These are phyloP conservation scores for Fomitopsis betulina DNA, from an alignment of 1,284 basidiomycete genomes.

Conservation along the genomic window DNA sequence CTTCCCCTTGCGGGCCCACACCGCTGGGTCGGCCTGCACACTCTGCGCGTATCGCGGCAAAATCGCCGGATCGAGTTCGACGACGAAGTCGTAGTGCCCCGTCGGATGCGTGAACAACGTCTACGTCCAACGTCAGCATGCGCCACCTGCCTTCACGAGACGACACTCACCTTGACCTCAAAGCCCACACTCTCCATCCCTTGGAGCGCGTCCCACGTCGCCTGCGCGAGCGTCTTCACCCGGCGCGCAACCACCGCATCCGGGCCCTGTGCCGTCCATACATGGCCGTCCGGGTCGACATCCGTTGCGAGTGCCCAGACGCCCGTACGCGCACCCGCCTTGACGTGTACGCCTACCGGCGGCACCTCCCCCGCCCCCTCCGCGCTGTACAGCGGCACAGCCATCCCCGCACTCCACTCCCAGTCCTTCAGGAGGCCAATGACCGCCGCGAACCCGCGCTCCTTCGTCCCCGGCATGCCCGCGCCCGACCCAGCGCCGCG, in stretches of 20 bases:
- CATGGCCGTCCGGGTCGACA: slow-evolving; percentile 66
- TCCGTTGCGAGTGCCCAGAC: slow-evolving; percentile 87
- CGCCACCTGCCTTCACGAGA: background rate
- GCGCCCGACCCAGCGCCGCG: slow-evolving; percentile 32
- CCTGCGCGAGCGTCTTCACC: slow-evolving; percentile 66
- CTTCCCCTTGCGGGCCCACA: slow-evolving; percentile 42
- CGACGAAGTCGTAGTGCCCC: slow-evolving; percentile 82
- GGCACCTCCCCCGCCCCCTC: slow-evolving; percentile 5
- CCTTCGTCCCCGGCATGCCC: slow-evolving; percentile 60
- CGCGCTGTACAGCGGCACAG: slow-evolving; percentile 54
- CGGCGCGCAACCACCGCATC: slow-evolving; percentile 69
- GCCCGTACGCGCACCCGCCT: slow-evolving; percentile 34
- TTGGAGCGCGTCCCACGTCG: slow-evolving; percentile 52
- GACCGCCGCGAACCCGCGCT: slow-evolving; percentile 79
- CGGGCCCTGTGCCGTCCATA: slow-evolving; percentile 71
- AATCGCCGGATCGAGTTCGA: slow-evolving; percentile 65
- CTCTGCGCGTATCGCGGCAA: slow-evolving; percentile 76
- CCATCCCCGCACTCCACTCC: slow-evolving; percentile 73
- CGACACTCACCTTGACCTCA: slow-evolving; percentile 46
- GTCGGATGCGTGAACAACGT: slow-evolving; percentile 82
- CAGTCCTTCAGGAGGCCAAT: slow-evolving; percentile 78
- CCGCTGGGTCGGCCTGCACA: slow-evolving; percentile 41
- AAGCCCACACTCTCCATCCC: slow-evolving; percentile 41
- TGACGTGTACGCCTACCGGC: slow-evolving; percentile 24
- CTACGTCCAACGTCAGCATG: slow-evolving; percentile 32